Conservation (phyloP, 495 filamentous ascomycete genomes). For the Hyphodiscus hymeniophilus region DNA sequence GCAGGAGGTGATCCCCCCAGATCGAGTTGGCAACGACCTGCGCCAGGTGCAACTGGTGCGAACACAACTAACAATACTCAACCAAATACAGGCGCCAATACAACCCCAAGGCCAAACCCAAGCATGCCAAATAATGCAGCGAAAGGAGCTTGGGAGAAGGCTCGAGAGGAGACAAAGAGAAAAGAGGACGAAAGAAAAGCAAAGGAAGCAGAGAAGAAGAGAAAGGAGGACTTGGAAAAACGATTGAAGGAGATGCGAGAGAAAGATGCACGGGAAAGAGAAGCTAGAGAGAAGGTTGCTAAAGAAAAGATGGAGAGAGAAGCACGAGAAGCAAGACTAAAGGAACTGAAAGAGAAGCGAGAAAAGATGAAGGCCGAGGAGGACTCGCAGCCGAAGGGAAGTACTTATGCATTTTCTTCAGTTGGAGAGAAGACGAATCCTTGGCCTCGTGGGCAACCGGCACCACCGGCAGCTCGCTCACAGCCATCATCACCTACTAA, state of each 20-base stretch:
- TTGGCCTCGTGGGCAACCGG: slow-evolving; percentile 44
- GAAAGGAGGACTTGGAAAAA: slow-evolving; percentile 31
- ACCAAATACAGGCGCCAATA: slow-evolving; percentile 1
- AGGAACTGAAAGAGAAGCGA: slow-evolving; percentile 24
- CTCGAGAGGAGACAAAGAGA: slow-evolving; percentile 57
- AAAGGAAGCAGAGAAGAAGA: slow-evolving; percentile 38
- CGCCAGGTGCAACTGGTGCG: slow-evolving; percentile 18
- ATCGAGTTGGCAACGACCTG: slow-evolving; percentile 12
- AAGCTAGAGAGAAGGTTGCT: slow-evolving; percentile 23
- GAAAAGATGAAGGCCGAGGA: slow-evolving; percentile 20
- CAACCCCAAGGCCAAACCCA: slow-evolving; percentile 1
- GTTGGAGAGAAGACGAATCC: slow-evolving; percentile 49
- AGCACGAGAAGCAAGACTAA: slow-evolving; percentile 27
- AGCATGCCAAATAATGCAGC: slow-evolving; percentile 21
- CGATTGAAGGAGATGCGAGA: slow-evolving; percentile 27
- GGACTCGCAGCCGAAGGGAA: slow-evolving; percentile 21
- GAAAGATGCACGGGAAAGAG: slow-evolving; percentile 32
- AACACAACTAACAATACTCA: background rate
- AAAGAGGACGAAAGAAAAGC: slow-evolving; percentile 54
- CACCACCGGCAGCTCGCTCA: slow-evolving; percentile 17
- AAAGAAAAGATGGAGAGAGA: slow-evolving; percentile 30
- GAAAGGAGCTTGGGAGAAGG: slow-evolving; percentile 59
- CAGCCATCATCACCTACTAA: slow-evolving; percentile 26
- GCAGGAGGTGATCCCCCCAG: slow-evolving; percentile 5
- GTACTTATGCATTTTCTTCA: slow-evolving; percentile 42